Percentiles rank a stretch among this genome's conserved stretches.
Evolutionary conservation across 1,284 basidiomycete genomes (phyloP).

Genomic region (Sparassis latifolia): DNA sequence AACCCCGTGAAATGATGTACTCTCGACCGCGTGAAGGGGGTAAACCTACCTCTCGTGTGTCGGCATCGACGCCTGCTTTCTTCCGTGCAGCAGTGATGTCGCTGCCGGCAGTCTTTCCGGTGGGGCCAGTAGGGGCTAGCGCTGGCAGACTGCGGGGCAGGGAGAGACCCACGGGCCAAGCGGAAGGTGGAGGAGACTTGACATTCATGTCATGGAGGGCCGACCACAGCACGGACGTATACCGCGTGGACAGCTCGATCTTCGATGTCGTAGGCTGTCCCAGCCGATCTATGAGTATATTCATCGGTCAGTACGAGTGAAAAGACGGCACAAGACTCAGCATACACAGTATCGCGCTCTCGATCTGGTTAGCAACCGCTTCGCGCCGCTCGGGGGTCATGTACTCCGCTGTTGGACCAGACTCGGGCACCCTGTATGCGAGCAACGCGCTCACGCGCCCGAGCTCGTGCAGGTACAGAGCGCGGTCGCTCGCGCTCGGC

Average conservation of each 20-base stretch:
- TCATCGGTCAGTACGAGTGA: too few relatives aligned
- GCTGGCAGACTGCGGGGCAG: slow-evolving; percentile 8
- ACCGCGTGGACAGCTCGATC: slow-evolving; percentile 54
- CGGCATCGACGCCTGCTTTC: not conserved
- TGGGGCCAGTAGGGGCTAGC: not conserved
- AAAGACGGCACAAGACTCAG: slow-evolving; percentile 5
- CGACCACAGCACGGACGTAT: slow-evolving; percentile 53
- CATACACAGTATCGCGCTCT: slow-evolving; percentile 78
- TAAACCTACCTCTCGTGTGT: not conserved
- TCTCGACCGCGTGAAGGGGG: not conserved
- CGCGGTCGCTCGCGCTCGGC: slow-evolving; percentile 43
- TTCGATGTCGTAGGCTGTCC: slow-evolving; percentile 48
- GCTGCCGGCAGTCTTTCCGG: not conserved
- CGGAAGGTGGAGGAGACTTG: slow-evolving; percentile 36
- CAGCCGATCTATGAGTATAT: slow-evolving; percentile 36
- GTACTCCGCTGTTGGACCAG: slow-evolving; percentile 62
- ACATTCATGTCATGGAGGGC: slow-evolving; percentile 42
- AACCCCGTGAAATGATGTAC: not conserved
- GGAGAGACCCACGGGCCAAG: slow-evolving; percentile 34
- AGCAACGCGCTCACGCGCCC: slow-evolving; percentile 68
- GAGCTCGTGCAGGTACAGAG: slow-evolving; percentile 62
- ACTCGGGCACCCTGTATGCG: slow-evolving; percentile 70
- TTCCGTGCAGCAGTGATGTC: not conserved
- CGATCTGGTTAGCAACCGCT: slow-evolving; percentile 79
- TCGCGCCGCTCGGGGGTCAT: slow-evolving; percentile 68